Base-by-base conservation (phyloP, 352 stramenopile genomes). In the Bremia lactucae region DNA sequence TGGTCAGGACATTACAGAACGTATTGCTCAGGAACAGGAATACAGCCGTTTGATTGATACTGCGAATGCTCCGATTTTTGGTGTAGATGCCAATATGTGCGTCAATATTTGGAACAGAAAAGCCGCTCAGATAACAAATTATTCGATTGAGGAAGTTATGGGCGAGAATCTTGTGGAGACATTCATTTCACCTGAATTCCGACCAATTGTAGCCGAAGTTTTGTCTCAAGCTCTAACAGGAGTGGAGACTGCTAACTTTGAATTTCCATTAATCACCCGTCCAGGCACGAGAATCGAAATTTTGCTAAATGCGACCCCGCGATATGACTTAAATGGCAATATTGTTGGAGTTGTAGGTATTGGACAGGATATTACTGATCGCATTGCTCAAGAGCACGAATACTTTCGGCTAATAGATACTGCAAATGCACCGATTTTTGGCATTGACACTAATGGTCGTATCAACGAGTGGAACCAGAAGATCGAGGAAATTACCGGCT, bases 21-120 rank as follows among this genome's bases (percentile, higher is more conserved):
- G n/a, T n/a, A n/a, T n/a, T n/a, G n/a, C n/a, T n/a, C n/a, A n/a
- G n/a, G n/a, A n/a, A n/a, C n/a, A n/a, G n/a, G n/a, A n/a, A n/a
- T n/a, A n/a, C 41, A 56, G 39, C 18, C 47, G 60, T 8, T 31
- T 77, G 31, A 68, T 77, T 31, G 65, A 76, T 28, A 66, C 55
- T 1, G 65, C 65, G 0, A 77, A 77, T 46, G 66, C 62, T 15
- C 66, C 67, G 4, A 75, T 78, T 31, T 78, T 78, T 33, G 66
- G 66, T 8, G 53, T 77, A 8, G 64, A 94, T 71, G 33, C 42
- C 8, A 62, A 62, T 13, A 53, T 57, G 65, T 46, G 65, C 28
- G 42, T 92, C 6, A 92, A 90, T 39, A 90, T 90, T 22, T 89
- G 81, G 83, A 94, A 95, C 49, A 64, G 85, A 8, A 90, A 93